Evolutionary conservation across 805 yeast genomes (phyloP).

Genomic region (Spathaspora arborariae): DNA sequence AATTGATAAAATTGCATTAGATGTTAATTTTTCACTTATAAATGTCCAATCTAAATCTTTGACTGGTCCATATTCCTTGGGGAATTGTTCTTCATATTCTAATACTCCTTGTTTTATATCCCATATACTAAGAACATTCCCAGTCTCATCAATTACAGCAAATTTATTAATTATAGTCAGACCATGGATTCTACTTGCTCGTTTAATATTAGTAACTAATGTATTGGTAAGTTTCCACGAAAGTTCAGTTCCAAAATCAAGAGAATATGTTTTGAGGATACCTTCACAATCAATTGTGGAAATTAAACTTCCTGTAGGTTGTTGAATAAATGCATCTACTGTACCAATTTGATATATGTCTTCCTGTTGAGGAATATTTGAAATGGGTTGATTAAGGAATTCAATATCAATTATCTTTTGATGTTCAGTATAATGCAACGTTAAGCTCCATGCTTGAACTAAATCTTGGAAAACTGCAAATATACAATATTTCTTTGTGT

Average conservation of each 20-base stretch:
- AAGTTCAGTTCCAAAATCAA: constrained; percentile 28
- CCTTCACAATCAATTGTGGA: constrained; percentile 51
- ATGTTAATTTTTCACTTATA: constrained; percentile 23
- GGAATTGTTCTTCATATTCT: constrained; percentile 53
- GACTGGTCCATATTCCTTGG: constrained; percentile 34
- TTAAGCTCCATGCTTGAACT: constrained; percentile 42
- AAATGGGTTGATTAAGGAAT: constrained; percentile 30
- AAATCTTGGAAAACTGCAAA: constrained; percentile 43
- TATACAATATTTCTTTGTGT: constrained; percentile 29
- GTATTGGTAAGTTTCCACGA: constrained; percentile 51
- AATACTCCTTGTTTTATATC: constrained; percentile 64
- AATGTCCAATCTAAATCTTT: constrained; percentile 88
- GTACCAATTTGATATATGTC: constrained; percentile 45
- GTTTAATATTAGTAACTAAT: constrained; percentile 52
- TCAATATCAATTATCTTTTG: constrained; percentile 7
- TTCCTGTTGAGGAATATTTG: constrained; percentile 34
- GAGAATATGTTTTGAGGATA: constrained; percentile 13
- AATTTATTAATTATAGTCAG: constrained; percentile 67
- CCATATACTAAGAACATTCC: constrained; percentile 67
- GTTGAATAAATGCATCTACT: constrained; percentile 30
- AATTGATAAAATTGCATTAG: constrained; percentile 66
- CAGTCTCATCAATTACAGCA: constrained; percentile 62
- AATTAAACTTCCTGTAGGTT: constrained; percentile 34
- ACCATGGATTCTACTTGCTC: constrained; percentile 58
- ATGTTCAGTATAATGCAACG: constrained; percentile 11